Evolutionary conservation across 495 filamentous ascomycete species (phyloP).

Genomic region (Tetracladium setigerum): DNA sequence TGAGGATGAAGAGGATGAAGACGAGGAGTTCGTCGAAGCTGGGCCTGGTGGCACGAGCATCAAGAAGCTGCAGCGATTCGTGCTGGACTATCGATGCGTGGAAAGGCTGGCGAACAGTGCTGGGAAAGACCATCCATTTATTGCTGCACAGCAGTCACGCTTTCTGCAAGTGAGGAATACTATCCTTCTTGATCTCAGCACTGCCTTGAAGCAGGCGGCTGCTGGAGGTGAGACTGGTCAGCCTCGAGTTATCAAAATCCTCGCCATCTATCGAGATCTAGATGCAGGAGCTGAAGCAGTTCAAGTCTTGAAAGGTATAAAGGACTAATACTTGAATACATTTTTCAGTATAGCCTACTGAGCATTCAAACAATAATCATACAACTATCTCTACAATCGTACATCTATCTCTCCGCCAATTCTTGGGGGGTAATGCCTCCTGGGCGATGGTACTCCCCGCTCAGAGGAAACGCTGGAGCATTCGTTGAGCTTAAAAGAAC

Average conservation of each 20-base stretch:
- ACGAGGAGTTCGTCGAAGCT: slow-evolving; percentile 26
- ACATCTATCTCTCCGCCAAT: slow-evolving; percentile 32
- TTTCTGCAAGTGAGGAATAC: slow-evolving; percentile 61
- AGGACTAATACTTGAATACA: slow-evolving; percentile 30
- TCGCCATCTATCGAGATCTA: slow-evolving; percentile 71
- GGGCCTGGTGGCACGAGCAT: slow-evolving; percentile 29
- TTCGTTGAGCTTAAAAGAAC: slow-evolving; percentile 89
- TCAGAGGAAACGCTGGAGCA: slow-evolving; percentile 79
- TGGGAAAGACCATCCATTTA: slow-evolving; percentile 57
- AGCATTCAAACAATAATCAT: slow-evolving; percentile 26
- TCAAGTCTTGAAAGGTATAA: slow-evolving; percentile 53
- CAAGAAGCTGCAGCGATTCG: slow-evolving; percentile 46
- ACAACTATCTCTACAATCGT: slow-evolving; percentile 33
- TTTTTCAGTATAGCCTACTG: slow-evolving; percentile 6
- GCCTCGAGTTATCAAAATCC: slow-evolving; percentile 54
- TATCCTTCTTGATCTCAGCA: slow-evolving; percentile 73
- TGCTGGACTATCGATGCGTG: slow-evolving; percentile 49
- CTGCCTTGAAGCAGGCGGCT: slow-evolving; percentile 66
- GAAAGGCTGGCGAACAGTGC: slow-evolving; percentile 41
- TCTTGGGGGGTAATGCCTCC: slow-evolving; percentile 40
- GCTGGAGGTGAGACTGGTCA: slow-evolving; percentile 44
- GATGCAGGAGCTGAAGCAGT: slow-evolving; percentile 70
- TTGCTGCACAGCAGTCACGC: slow-evolving; percentile 48
- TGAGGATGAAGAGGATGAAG: slow-evolving; percentile 39
- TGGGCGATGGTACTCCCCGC: slow-evolving; percentile 62